These are phyloP conservation scores for Macadamia integrifolia DNA, from an alignment of 164 flowering plant genomes.

Conservation along the genomic window DNA sequence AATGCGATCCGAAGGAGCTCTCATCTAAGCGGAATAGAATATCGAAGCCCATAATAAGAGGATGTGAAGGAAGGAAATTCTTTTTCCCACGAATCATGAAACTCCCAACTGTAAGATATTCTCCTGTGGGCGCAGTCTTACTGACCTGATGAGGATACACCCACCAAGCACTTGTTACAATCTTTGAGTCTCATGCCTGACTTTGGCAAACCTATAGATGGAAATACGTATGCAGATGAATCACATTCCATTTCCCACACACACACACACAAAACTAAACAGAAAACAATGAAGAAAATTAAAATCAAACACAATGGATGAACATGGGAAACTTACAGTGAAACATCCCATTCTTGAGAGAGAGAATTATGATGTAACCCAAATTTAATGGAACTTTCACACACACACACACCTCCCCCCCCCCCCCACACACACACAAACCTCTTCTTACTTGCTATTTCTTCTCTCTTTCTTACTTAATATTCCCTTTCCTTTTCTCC, in stretches of 20 bases:
- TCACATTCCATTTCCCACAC: neutral
- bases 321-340: conserved; percentile 52
- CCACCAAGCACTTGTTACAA: conserved; percentile 99
- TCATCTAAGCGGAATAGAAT: conserved; percentile 92
- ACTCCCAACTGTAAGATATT: conserved; percentile 96
- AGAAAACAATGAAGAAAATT: neutral
- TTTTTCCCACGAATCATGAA: conserved; percentile 98
- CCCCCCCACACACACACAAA: no score
- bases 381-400: no score
- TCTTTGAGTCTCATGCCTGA: conserved; percentile 97
- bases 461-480: no score
- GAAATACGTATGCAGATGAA: conserved; percentile 1
- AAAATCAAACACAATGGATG: neutral
- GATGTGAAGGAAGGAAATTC: conserved; percentile 97
- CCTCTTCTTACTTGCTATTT: no score
- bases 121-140: conserved; percentile 99
- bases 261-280: neutral
- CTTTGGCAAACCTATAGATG: conserved; percentile 87
- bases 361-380: no score
- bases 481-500: no score
- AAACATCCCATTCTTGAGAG: conserved; percentile 61
- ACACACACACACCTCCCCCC: no score
- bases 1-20: conserved; percentile 89
- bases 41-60: conserved; percentile 97
- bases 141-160: conserved; percentile 98